Evolutionary conservation across 352 stramenopile species (phyloP), one percentile per base, ranked within the genome.

Genomic region (Globisporangium paddicum): DNA sequence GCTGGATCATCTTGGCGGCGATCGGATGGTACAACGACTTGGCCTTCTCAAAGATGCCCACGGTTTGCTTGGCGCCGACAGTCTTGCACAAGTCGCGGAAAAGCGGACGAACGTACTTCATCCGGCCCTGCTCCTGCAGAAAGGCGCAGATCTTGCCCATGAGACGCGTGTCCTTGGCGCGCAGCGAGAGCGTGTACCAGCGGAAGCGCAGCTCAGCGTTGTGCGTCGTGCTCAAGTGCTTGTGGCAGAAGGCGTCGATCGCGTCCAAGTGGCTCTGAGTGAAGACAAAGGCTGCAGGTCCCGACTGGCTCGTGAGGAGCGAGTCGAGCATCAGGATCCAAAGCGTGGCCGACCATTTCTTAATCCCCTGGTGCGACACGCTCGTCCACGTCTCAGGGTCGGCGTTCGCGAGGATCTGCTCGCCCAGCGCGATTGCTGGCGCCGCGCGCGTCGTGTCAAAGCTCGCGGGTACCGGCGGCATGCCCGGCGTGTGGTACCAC

Each of bases 401-500:
- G 10, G 61, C 41, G 16, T 44, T 71, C 16, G 48, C 19, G n/a
- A 55, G 32, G 38, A 87, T 79, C 26, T 69, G 58, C 47, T 86
- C 69, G 34, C 68, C 77, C 25, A 87, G 41, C 38, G 55, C 46
- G 4, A 73, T 77, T 30, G 76, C 75, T 53, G 75, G 71, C 14
- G 56, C 47, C 0, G 77, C 82, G 35, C 96, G 74, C 13, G 87
- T 93, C 48, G 81, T 87, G 75, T 98, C 91, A 66, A 98, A 97
- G 46, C 78, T 76, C 26, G 87, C 85, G 2, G 77, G 71, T n/a
- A 90, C 72, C 3, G 81, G 79, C 25, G 88, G 88, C 89, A 98
- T 97, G 5, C 92, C 94, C 25, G 90, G 77, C 54, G 70, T 66
- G 65, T 97, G 67, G 45, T 96, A 94, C 96, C 95, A 99, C 11